These are phyloP conservation scores for Rauvolfia tetraphylla DNA, from an alignment of 257 asterid species.

Conservation along the genomic window DNA sequence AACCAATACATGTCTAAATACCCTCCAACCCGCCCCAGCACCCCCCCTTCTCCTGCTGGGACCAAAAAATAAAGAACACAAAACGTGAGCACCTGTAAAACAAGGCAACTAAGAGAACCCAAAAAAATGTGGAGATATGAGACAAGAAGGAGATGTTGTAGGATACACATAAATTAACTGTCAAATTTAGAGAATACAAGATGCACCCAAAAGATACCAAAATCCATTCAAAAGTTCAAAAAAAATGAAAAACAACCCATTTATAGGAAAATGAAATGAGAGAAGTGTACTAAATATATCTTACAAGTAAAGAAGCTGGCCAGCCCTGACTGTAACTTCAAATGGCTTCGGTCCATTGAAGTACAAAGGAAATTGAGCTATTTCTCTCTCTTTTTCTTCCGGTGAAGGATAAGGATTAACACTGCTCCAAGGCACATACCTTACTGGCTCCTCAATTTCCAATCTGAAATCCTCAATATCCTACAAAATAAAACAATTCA, in stretches of 20 bases:
- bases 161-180: background rate
- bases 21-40: too few species aligned
- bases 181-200: background rate
- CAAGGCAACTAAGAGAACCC: background rate
- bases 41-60: too few species aligned
- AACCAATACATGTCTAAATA: too few species aligned
- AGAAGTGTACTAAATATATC: conserved; percentile 23
- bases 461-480: conserved; percentile 56
- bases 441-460: conserved; percentile 59
- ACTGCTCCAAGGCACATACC: conserved; percentile 82
- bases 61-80: too few species aligned
- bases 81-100: background rate
- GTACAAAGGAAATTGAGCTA: conserved; percentile 61
- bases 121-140: background rate
- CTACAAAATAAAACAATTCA: conserved; percentile 30
- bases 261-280: background rate
- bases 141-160: background rate
- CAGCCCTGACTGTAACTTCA: conserved; percentile 83
- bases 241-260: background rate
- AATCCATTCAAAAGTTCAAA: background rate
- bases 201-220: background rate
- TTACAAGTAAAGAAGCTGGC: conserved; percentile 88
- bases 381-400: conserved; percentile 38
- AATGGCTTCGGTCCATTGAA: conserved; percentile 83
- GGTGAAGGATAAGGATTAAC: conserved; percentile 77